phyloP scores from a whole-genome alignment of 495 filamentous ascomycete genomes.

The Hypomontagnella monticulosa region DNA sequence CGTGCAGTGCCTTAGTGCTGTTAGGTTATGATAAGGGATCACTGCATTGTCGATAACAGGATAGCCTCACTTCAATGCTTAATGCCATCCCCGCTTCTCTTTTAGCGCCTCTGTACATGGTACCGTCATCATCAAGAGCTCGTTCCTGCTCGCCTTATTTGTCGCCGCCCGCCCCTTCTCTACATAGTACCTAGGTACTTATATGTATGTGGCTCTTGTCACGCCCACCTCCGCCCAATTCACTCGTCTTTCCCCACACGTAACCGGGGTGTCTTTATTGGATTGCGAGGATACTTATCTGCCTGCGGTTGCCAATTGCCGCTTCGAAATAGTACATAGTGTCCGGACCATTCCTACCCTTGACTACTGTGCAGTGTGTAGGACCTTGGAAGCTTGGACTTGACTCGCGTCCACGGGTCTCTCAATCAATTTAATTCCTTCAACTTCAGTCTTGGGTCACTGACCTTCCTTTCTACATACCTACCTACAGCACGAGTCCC shows the following conservation, averaged over 20 bases:
- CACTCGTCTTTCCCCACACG: conserved; percentile 17
- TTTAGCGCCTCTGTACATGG: not conserved
- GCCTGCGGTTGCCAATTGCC: conserved; percentile 38
- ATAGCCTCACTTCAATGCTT: conserved; percentile 24
- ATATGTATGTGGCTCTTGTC: not conserved
- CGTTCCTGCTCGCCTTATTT: conserved; percentile 19
- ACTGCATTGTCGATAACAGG: conserved; percentile 2
- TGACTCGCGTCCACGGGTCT: not conserved
- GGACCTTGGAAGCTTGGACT: no score
- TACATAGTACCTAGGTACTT: not conserved
- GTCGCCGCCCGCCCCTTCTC: conserved; percentile 9
- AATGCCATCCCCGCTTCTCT: conserved; percentile 13
- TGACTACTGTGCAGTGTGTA: no score
- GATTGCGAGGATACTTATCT: conserved; percentile 39
- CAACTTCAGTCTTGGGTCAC: not conserved
- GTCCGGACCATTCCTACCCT: not conserved
- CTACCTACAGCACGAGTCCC: not conserved
- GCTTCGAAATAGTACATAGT: conserved; percentile 24
- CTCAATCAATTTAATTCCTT: conserved; percentile 1
- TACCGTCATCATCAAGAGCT: conserved; percentile 18
- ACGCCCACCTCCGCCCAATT: conserved; percentile 11
- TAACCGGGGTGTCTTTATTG: conserved; percentile 18
- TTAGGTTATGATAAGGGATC: not conserved
- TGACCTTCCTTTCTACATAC: no score
- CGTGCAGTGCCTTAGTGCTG: not conserved